These are phyloP conservation scores for Verticillium nonalfalfae DNA, from an alignment of 2,329 filamentous ascomycete genomes.

Conservation along the genomic window DNA sequence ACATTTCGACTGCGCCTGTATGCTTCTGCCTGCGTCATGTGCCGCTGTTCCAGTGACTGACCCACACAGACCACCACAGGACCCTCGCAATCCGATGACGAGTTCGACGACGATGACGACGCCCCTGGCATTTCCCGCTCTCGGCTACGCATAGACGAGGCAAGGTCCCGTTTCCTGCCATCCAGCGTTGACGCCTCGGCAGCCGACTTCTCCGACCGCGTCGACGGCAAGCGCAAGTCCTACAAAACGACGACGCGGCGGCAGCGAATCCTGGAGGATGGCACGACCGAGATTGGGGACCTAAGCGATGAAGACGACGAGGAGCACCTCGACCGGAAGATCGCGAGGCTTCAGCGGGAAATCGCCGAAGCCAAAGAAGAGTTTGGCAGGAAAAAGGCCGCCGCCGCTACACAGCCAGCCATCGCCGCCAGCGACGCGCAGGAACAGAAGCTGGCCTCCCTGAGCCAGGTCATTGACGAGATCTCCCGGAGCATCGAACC, in stretches of 20 bases:
- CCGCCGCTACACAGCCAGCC: conserved; percentile 20
- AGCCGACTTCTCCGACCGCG: conserved; percentile 85
- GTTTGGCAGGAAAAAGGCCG: conserved; percentile 46
- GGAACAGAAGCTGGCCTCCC: conserved; percentile 55
- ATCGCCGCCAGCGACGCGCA: conserved; percentile 25
- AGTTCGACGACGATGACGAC: conserved; percentile 57
- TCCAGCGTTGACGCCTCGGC: conserved; percentile 68
- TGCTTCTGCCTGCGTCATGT: conserved; percentile 20
- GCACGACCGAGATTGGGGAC: conserved; percentile 63
- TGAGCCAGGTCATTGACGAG: conserved; percentile 67
- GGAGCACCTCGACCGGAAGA: conserved; percentile 69
- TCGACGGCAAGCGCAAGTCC: conserved; percentile 74
- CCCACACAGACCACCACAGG: conserved; percentile 45
- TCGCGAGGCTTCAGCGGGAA: conserved; percentile 78
- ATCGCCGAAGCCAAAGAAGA: conserved; percentile 67
- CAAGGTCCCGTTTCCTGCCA: conserved; percentile 72
- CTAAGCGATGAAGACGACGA: conserved; percentile 64
- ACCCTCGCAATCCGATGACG: conserved; percentile 53
- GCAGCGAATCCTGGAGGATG: conserved; percentile 55
- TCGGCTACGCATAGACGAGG: conserved; percentile 69
- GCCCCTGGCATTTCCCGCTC: conserved; percentile 66
- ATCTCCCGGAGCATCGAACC: conserved; percentile 35
- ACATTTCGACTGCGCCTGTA: conserved; percentile 79
- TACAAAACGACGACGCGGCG: conserved; percentile 71
- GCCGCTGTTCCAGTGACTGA: conserved; percentile 7